Evolutionary conservation across 2,329 filamentous ascomycete genomes (phyloP).

Genomic region (Claviceps paspali): DNA sequence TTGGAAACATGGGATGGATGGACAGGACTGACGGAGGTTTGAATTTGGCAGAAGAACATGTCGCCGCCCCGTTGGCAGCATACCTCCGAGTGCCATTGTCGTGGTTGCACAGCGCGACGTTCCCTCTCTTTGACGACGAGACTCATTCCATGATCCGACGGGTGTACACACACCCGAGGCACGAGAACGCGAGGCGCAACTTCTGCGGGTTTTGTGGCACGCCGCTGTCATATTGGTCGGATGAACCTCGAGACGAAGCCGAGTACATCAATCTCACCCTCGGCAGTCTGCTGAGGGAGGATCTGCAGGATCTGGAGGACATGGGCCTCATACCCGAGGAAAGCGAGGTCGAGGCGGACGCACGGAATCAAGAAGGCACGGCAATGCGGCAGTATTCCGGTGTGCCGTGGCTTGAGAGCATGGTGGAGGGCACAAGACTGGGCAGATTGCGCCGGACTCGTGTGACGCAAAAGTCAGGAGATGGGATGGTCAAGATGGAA

Average conservation of each 20-base stretch:
- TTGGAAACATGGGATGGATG: too few species aligned
- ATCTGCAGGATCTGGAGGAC: conserved; percentile 58
- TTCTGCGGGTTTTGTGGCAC: conserved; percentile 93
- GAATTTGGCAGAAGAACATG: conserved; percentile 36
- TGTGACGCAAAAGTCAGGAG: conserved; percentile 36
- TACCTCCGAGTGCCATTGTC: conserved; percentile 70
- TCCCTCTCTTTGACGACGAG: conserved; percentile 67
- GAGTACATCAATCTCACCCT: conserved; percentile 70
- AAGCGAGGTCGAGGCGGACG: conserved; percentile 13
- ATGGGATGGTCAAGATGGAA: conserved; percentile 53
- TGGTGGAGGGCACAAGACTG: conserved; percentile 61
- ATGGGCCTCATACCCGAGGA: conserved; percentile 52
- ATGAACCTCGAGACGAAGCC: conserved; percentile 52
- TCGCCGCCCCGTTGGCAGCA: conserved; percentile 59
- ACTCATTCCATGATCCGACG: conserved; percentile 50
- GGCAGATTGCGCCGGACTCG: conserved; percentile 51
- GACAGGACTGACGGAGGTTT: too few species aligned
- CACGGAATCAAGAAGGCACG: conserved; percentile 14
- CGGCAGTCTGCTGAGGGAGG: conserved; percentile 58
- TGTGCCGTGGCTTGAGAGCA: conserved; percentile 72
- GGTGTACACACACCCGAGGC: conserved; percentile 45
- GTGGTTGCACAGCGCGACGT: conserved; percentile 66
- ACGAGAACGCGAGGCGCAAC: conserved; percentile 48
- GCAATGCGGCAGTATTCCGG: conserved; percentile 44
- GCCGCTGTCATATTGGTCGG: conserved; percentile 69